These are phyloP conservation scores for Adansonia madagascariensis DNA, from an alignment of 441 rosid species.

Conservation along the genomic window DNA sequence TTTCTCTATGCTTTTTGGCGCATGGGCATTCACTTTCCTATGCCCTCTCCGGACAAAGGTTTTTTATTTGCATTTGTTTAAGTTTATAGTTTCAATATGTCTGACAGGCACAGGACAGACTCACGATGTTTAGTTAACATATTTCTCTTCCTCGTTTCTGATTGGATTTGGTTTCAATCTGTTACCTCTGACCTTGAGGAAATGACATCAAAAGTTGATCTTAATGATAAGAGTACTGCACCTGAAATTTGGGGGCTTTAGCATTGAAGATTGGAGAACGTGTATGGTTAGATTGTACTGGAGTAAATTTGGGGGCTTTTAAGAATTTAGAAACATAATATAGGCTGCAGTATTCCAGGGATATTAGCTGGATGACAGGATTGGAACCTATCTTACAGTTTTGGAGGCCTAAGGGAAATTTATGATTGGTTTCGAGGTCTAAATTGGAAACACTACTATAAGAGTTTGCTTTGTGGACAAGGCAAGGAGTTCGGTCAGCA, in stretches of 20 bases:
- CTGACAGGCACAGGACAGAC: slow-evolving; percentile 1
- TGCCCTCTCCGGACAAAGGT: slow-evolving; percentile 98
- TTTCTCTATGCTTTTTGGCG: slow-evolving; percentile 99
- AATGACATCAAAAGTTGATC: slow-evolving; percentile 11
- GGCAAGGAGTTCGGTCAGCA: slow-evolving; percentile 1
- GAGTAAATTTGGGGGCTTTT: neutral
- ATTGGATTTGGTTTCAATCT: slow-evolving; percentile 16
- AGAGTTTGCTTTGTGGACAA: neutral
- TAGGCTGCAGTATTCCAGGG: slow-evolving; percentile 5
- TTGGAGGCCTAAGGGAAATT: neutral
- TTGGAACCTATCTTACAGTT: neutral
- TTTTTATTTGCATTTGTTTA: slow-evolving; percentile 23
- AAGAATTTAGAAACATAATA: slow-evolving; percentile 9
- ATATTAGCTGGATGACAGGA: slow-evolving; percentile 15
- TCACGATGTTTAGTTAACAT: slow-evolving; percentile 1
- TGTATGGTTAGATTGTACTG: slow-evolving; percentile 15
- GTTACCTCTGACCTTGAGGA: neutral
- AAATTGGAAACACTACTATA: neutral
- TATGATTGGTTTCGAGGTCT: slow-evolving; percentile 1
- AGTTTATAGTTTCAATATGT: slow-evolving; percentile 12
- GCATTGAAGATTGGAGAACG: neutral
- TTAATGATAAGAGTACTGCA: neutral
- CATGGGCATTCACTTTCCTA: slow-evolving; percentile 98
- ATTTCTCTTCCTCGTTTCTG: slow-evolving; percentile 19
- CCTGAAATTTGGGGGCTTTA: neutral